Conservation (phyloP, 2,329 filamentous ascomycete species). For the Lithohypha guttulata region DNA sequence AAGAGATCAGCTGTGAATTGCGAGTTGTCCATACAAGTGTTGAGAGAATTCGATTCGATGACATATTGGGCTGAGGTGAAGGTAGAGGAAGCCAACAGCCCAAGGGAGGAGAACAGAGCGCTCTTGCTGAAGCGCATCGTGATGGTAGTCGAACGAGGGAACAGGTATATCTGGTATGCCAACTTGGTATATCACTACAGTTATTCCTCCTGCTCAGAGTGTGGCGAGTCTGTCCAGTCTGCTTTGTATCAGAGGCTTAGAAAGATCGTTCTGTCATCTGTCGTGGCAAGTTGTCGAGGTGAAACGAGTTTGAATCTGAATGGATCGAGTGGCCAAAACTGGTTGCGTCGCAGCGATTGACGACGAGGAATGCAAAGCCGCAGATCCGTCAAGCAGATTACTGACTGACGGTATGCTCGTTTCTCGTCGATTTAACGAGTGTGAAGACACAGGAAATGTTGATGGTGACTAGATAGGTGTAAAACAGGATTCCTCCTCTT, state of each 20-base stretch:
- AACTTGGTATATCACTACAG: neutral
- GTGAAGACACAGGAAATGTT: constrained; percentile 5
- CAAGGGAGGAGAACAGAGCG: constrained; percentile 25
- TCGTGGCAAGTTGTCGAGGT: constrained; percentile 1
- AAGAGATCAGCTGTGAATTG: constrained; percentile 82
- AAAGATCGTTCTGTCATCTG: constrained; percentile 5
- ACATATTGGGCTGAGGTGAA: constrained; percentile 51
- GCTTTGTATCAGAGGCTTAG: constrained; percentile 1
- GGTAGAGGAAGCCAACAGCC: constrained; percentile 32
- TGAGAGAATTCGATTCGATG: constrained; percentile 73
- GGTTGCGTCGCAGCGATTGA: constrained; percentile 5
- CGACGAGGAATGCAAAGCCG: neutral
- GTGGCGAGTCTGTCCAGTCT: neutral
- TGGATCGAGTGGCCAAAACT: constrained; percentile 9
- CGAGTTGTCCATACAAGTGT: constrained; percentile 72
- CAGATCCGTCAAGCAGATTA: neutral
- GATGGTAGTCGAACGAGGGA: constrained; percentile 1
- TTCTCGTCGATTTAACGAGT: constrained; percentile 5
- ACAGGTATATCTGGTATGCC: constrained; percentile 4
- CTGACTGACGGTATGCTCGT: neutral
- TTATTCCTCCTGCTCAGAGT: constrained; percentile 5
- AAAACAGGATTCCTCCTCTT: neutral
- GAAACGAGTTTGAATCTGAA: neutral
- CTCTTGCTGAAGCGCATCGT: constrained; percentile 18
- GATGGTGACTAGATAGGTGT: constrained; percentile 1